Evolutionary conservation across 192 early-diverging fungal genomes (phyloP), one percentile per base, ranked within the genome.

Genomic region (Dissophora globulifera): DNA sequence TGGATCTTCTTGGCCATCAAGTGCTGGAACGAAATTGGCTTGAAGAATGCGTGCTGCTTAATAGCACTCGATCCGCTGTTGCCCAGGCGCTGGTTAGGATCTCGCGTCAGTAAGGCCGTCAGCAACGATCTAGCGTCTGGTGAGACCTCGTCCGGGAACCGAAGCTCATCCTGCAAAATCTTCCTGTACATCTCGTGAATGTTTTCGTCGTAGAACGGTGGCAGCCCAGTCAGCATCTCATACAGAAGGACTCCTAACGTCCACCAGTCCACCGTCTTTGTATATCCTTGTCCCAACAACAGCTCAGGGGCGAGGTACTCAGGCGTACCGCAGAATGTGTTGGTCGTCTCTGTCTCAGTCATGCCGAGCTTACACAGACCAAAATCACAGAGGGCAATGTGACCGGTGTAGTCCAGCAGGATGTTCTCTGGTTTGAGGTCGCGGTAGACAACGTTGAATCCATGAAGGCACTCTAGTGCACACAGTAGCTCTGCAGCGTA

Each of bases 261-360:
- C 95, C 94, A 98, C 97, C 97, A 99, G 85, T 99, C 97, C 1
- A 98, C 95, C 9, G 92, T 90, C 67, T 94, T 94, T 23, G 90
- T 91, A 81, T 98, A 98, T 15, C 92, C 93, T 45, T 93, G 88
- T 49, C 89, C 91, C 38, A 90, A 83, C 11, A 98, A 80, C 20
- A 98, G 78, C 85, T 98, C 96, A 11, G 92, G 94, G 0, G 96
- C 94, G 48, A 99, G 90, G 78, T 98, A 99, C 72, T 99, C 97
- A n/a, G 96, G 96, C 11, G 97, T 99, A 11, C 97, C 97, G 79
- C 96, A 98, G 61, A 98, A 96, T 0, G 96, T 97, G 78, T 91
- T 89, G 27, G 97, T 98, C 35, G 90, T 93, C 58, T 93, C 94
- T 48, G 92, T 92, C 71, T 96, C 95, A 30, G 89, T 91, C 92